A percentile compares a stretch with the other conserved stretches of the same genome.
Conservation (phyloP, 2,329 filamentous ascomycete genomes). For the Colletotrichum sp. region DNA sequence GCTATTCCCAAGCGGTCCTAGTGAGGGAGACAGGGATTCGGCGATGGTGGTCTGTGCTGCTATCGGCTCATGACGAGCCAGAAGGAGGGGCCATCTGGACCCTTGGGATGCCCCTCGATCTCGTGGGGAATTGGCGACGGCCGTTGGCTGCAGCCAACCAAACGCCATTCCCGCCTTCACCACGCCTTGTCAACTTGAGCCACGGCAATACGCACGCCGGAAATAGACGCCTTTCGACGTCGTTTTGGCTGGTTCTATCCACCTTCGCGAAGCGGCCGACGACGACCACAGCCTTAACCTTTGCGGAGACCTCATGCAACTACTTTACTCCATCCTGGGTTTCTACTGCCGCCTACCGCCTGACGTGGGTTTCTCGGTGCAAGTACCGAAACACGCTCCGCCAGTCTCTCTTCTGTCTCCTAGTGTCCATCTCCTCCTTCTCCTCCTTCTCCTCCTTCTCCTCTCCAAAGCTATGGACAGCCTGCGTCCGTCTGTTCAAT, state of each 20-base stretch:
- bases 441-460: background rate
- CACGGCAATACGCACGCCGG: background rate
- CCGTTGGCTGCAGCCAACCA: constrained; percentile 16
- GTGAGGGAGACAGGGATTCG: background rate
- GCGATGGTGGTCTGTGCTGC: background rate
- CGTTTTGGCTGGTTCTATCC: background rate
- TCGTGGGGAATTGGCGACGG: constrained; percentile 18
- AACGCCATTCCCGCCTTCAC: constrained; percentile 12
- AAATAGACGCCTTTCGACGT: constrained; percentile 4
- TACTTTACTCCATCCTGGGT: background rate
- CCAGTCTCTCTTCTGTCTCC: background rate
- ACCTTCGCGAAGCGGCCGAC: background rate
- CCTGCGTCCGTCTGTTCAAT: background rate
- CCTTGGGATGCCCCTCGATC: constrained; percentile 20
- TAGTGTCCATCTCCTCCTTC: background rate
- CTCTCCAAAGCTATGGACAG: background rate
- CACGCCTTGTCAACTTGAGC: background rate
- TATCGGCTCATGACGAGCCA: constrained; percentile 19
- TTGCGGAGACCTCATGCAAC: constrained; percentile 10
- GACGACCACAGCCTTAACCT: background rate
- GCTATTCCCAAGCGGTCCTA: background rate
- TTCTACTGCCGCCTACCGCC: background rate
- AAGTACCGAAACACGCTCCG: background rate
- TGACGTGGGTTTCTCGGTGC: background rate
- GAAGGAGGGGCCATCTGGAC: constrained; percentile 18